These are phyloP conservation scores for Penicillium desertorum DNA, from an alignment of 495 filamentous ascomycete genomes.

Conservation along the genomic window DNA sequence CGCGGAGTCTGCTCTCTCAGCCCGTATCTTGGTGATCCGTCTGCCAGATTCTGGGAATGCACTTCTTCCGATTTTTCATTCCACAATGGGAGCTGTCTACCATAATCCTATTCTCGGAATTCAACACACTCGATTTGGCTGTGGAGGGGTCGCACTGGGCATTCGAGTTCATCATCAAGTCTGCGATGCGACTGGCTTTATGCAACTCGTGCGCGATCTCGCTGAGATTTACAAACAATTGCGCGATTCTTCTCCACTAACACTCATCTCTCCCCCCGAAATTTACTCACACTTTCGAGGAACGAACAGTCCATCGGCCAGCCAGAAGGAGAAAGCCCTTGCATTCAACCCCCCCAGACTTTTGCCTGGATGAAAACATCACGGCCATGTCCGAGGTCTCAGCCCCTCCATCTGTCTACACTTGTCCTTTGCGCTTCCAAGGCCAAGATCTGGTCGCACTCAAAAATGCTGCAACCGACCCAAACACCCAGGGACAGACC, in stretches of 20 bases:
- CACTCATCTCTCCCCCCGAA: conserved; percentile 3
- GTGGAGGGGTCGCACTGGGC: conserved; percentile 13
- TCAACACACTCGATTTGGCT: conserved; percentile 12
- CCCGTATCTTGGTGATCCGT: neutral
- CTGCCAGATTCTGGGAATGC: neutral
- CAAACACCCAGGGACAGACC: neutral
- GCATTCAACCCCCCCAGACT: neutral
- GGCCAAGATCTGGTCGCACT: neutral
- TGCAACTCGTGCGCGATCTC: conserved; percentile 5
- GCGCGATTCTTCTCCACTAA: neutral
- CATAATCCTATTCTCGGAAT: conserved; percentile 9
- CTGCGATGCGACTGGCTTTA: conserved; percentile 11
- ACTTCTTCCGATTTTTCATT: conserved; percentile 2
- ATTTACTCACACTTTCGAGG: conserved; percentile 4
- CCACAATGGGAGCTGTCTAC: neutral
- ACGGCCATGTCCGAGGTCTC: too few species aligned
- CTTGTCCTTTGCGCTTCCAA: neutral
- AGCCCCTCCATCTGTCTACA: neutral
- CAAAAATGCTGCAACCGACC: neutral
- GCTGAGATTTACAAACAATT: conserved; percentile 8
- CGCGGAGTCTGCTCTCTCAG: neutral
- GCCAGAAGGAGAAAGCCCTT: neutral
- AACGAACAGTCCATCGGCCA: neutral
- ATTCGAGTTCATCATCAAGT: conserved; percentile 12
- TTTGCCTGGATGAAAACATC: neutral